Evolutionary conservation across 2,329 filamentous ascomycete genomes (phyloP).

Genomic region (Zymoseptoria tritici): DNA sequence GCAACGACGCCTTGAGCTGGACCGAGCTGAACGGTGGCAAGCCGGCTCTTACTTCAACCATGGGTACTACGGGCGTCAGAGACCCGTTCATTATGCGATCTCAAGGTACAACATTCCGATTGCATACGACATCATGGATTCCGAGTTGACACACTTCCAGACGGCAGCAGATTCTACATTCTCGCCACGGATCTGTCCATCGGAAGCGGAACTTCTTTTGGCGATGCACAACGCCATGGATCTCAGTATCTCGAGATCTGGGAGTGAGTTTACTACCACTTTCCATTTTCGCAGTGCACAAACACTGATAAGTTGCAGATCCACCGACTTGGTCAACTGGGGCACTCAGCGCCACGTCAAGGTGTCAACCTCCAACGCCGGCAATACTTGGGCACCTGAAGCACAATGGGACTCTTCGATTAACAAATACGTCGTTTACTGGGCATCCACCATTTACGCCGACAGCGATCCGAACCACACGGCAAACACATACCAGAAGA

Average conservation of each 20-base stretch:
- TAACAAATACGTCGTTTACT: constrained; percentile 43
- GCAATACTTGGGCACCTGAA: constrained; percentile 52
- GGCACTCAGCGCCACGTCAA: constrained; percentile 44
- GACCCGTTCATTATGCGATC: constrained; percentile 50
- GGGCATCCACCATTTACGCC: constrained; percentile 42
- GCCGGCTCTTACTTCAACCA: constrained; percentile 39
- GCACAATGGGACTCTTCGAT: constrained; percentile 47
- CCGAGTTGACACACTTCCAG: constrained; percentile 12
- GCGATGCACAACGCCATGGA: constrained; percentile 39
- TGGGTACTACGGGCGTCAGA: constrained; percentile 45
- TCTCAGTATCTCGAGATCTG: constrained; percentile 48
- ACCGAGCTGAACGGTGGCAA: constrained; percentile 43
- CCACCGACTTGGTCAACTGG: constrained; percentile 45
- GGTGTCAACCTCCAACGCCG: constrained; percentile 44
- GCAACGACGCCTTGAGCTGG: constrained; percentile 48
- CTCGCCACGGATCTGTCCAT: constrained; percentile 49
- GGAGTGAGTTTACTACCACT: constrained; percentile 30
- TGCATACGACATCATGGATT: no score
- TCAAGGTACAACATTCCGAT: no score
- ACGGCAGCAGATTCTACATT: constrained; percentile 46
- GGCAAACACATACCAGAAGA: constrained; percentile 45
- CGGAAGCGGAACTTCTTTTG: constrained; percentile 48
- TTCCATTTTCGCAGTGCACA: background rate
- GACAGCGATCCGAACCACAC: constrained; percentile 43
- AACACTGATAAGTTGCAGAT: constrained; percentile 13